phyloP scores from a whole-genome alignment of 73 alveolate species.

The Tetrahymena borealis region DNA sequence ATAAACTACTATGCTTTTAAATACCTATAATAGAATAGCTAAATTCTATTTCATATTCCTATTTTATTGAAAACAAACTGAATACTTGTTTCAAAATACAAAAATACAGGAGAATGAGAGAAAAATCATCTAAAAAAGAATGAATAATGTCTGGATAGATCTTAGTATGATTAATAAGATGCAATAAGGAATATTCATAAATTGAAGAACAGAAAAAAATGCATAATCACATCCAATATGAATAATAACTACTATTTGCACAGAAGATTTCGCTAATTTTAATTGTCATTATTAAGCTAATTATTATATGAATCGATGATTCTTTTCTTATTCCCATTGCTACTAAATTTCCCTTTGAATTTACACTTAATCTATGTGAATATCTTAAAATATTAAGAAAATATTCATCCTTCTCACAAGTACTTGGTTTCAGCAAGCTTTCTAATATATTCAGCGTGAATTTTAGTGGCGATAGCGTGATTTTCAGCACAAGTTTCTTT shows the following conservation, averaged over 20 bases:
- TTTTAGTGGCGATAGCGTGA: background rate
- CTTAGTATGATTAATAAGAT: background rate
- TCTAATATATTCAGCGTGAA: conserved; percentile 1
- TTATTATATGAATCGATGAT: background rate
- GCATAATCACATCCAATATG: conserved; percentile 1
- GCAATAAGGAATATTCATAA: background rate
- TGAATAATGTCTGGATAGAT: background rate
- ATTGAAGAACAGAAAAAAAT: background rate
- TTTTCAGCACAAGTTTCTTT: background rate
- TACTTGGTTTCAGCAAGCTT: background rate
- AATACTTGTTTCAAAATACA: background rate
- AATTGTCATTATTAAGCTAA: background rate
- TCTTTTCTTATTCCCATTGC: conserved; percentile 1
- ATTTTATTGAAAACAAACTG: background rate
- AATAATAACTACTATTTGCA: background rate
- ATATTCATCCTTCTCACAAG: background rate
- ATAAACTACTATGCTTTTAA: background rate
- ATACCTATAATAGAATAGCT: background rate
- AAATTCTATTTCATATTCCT: background rate
- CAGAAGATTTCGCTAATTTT: background rate
- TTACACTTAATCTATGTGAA: background rate
- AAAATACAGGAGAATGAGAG: background rate
- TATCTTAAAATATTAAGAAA: background rate
- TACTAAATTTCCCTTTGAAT: background rate
- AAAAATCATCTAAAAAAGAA: background rate